Conservation (phyloP, 768 basidiomycete genomes). For the Harrya chromipes region DNA sequence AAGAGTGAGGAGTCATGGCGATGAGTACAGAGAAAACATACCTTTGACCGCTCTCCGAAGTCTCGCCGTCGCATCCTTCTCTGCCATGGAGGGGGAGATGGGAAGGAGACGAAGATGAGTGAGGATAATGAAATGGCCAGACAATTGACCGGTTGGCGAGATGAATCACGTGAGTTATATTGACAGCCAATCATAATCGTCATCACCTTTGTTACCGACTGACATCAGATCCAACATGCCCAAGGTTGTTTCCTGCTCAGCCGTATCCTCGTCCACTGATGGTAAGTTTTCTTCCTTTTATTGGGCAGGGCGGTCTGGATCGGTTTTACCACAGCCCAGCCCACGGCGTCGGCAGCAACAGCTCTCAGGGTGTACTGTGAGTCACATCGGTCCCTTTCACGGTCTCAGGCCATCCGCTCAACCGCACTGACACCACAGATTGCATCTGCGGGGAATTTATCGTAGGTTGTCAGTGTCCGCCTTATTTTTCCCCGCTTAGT, state of each 20-base stretch:
- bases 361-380: slow-evolving; percentile 80
- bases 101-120: slow-evolving; percentile 20
- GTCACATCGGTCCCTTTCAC: slow-evolving; percentile 25
- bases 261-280: slow-evolving; percentile 84
- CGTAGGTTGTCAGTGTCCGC: slow-evolving; percentile 42
- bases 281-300: slow-evolving; percentile 45
- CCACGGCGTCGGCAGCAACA: slow-evolving; percentile 75
- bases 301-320: not conserved
- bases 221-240: slow-evolving; percentile 54
- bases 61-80: slow-evolving; percentile 73
- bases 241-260: slow-evolving; percentile 87
- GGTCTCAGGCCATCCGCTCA: slow-evolving; percentile 5
- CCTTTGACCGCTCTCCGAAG: slow-evolving; percentile 82
- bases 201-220: not conserved
- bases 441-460: slow-evolving; percentile 89
- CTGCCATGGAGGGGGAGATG: slow-evolving; percentile 56
- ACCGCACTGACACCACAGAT: slow-evolving; percentile 43
- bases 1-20: slow-evolving; percentile 14
- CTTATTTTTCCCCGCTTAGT: slow-evolving; percentile 1
- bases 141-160: slow-evolving; percentile 25
- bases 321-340: slow-evolving; percentile 49
- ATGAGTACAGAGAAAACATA: slow-evolving; percentile 21
- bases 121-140: slow-evolving; percentile 20
- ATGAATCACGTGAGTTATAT: slow-evolving; percentile 26
- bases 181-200: slow-evolving; percentile 4